Base-by-base conservation (phyloP, 768 basidiomycete genomes). In the Suillus decipiens region DNA sequence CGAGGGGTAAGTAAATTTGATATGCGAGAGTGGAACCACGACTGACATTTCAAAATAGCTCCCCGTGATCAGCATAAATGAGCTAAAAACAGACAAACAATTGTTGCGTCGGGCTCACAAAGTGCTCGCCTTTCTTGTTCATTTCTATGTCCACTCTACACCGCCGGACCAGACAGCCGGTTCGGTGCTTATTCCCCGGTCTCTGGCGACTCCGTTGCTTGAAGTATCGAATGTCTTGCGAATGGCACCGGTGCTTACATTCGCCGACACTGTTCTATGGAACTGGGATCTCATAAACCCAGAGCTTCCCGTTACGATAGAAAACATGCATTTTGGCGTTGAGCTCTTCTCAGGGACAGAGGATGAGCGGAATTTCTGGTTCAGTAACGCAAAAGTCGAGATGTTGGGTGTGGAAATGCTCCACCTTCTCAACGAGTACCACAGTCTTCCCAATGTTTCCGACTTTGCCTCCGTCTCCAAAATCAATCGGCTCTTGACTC, bases 231-330 rank as follows among this genome's bases (percentile, higher is more conserved):
- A 82, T 11, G 76, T 83, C 59, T 83, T 99, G 47, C 87, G 86
- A 59, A 88, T 96, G n/a, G 95, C 96, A 7, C 96, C 96, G 5
- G 86, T 99, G 65, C 81, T 98, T 67, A 99, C 96, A 0, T 99
- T 95, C 72, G 92, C 96, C 33, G 96, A 97, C 73, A 95, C 93
- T 19, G 96, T 99, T 15, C 83, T 99, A 1, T 99, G 94, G 93
- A 97, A 98, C 72, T 90, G 86, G 82, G 86, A 86, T 42, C 79
- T 85, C 48, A 72, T 84, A 61, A 79, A 89, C 70, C 80, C 88
- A 28, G 73, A 75, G 24, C 72, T 80, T 42, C 89, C 91, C 50
- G 76, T 87, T 34, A 85, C 89, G 53, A 71, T 82, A 54, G 83
- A 86, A 67, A 98, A 97, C 78, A 87, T 96, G 71, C 86, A 82